Evolutionary conservation across 2,329 filamentous ascomycete species (phyloP).

Genomic region (Xylariaceae sp.): DNA sequence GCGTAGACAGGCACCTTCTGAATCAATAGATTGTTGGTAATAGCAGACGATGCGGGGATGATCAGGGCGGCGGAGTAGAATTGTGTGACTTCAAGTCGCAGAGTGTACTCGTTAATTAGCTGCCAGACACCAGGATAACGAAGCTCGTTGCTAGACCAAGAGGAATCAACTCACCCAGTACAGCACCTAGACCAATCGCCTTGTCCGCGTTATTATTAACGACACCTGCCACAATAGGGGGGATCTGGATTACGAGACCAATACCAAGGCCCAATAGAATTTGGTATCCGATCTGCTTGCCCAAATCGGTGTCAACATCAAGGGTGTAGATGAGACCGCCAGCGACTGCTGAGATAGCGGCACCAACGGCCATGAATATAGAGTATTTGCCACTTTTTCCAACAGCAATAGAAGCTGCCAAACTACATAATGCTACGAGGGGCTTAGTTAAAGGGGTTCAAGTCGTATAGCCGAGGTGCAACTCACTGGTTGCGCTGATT

Average conservation of each 20-base stretch:
- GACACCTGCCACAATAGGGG: slow-evolving; percentile 29
- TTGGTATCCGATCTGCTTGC: slow-evolving; percentile 48
- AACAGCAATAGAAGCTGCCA: slow-evolving; percentile 9
- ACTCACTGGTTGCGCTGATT: slow-evolving; percentile 21
- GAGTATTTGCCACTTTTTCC: slow-evolving; percentile 49
- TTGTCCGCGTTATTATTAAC: slow-evolving; percentile 22
- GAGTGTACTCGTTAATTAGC: not conserved
- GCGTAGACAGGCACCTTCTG: slow-evolving; percentile 16
- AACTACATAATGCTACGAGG: slow-evolving; percentile 28
- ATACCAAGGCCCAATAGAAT: slow-evolving; percentile 51
- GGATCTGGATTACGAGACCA: slow-evolving; percentile 48
- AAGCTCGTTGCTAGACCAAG: too few relatives aligned
- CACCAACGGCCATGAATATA: slow-evolving; percentile 49
- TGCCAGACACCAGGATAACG: too few relatives aligned
- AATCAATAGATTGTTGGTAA: slow-evolving; percentile 22
- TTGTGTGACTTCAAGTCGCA: slow-evolving; percentile 12
- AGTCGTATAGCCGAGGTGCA: too few relatives aligned
- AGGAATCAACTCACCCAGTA: slow-evolving; percentile 13
- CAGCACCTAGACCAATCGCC: slow-evolving; percentile 10
- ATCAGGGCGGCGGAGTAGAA: slow-evolving; percentile 20
- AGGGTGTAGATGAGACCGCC: slow-evolving; percentile 51
- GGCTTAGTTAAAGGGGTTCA: slow-evolving; percentile 40
- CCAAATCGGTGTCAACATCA: slow-evolving; percentile 40
- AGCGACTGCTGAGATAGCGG: slow-evolving; percentile 45
- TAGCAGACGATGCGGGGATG: slow-evolving; percentile 16